Evolutionary conservation across 306 rosid genomes (phyloP).

Genomic region (Castanea mollissima): DNA sequence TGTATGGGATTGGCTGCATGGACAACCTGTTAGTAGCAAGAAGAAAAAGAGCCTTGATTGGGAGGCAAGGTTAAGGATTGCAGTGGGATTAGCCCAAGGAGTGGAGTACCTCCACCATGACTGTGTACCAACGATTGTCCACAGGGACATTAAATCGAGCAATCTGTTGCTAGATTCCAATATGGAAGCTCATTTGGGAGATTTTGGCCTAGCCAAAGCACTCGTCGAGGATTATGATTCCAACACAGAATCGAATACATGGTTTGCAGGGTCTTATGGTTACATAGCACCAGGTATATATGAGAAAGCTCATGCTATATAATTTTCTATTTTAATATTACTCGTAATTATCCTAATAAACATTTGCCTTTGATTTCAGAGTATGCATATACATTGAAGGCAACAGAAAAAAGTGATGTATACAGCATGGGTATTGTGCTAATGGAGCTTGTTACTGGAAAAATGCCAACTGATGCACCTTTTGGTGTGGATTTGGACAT

Average conservation of each 20-base stretch:
- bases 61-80: conserved; percentile 82
- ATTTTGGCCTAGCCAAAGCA: conserved; percentile 84
- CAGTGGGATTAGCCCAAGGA: conserved; percentile 80
- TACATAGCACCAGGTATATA: conserved; percentile 88
- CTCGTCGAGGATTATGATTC: conserved; percentile 60
- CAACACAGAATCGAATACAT: conserved; percentile 62
- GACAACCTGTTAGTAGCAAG: conserved; percentile 43
- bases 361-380: conserved; percentile 40
- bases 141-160: conserved; percentile 87
- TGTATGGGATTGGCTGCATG: conserved; percentile 91
- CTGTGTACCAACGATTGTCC: conserved; percentile 80
- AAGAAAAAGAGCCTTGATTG: conserved; percentile 64
- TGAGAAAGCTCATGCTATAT: neutral
- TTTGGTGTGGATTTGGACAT: conserved; percentile 85
- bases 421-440: conserved; percentile 94
- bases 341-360: conserved; percentile 1
- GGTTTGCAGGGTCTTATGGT: conserved; percentile 92
- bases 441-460: conserved; percentile 92
- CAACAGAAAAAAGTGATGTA: conserved; percentile 89
- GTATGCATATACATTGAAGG: conserved; percentile 77
- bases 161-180: conserved; percentile 76
- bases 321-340: neutral
- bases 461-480: conserved; percentile 63
- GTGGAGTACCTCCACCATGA: conserved; percentile 94
- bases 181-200: conserved; percentile 96